Conservation (phyloP, 23 red algal species). For the Cyanidioschyzon merolae region DNA sequence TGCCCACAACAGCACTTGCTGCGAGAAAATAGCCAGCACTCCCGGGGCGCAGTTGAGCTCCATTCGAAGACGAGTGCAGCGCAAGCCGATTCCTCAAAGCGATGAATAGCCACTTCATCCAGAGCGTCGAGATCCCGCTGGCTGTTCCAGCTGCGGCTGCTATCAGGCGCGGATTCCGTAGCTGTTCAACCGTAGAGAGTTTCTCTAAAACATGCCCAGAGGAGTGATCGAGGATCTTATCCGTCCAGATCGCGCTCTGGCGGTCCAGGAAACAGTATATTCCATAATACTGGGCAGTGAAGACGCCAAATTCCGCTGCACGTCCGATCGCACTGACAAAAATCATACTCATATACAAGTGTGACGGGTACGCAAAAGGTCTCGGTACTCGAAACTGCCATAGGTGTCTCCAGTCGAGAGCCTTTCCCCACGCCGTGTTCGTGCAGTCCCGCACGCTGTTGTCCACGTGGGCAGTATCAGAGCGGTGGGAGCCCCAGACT, state of each 20-base stretch:
- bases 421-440: background rate
- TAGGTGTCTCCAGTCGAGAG: background rate
- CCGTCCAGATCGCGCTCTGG: background rate
- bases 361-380: slow-evolving; percentile 7
- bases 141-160: background rate
- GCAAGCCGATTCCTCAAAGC: background rate
- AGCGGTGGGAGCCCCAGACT: background rate
- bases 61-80: background rate
- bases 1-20: background rate
- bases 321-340: background rate
- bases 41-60: background rate
- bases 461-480: background rate
- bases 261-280: background rate
- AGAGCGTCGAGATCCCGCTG: background rate
- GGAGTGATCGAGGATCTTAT: background rate
- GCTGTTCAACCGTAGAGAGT: background rate
- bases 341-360: background rate
- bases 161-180: background rate
- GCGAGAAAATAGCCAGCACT: background rate
- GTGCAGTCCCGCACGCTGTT: background rate
- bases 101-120: background rate
- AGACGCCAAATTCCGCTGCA: background rate
- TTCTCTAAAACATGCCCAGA: background rate
- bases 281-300: slow-evolving; percentile 7
- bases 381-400: background rate